Conservation (phyloP, 1,284 basidiomycete species). For the Tylopilus orsonianus region DNA sequence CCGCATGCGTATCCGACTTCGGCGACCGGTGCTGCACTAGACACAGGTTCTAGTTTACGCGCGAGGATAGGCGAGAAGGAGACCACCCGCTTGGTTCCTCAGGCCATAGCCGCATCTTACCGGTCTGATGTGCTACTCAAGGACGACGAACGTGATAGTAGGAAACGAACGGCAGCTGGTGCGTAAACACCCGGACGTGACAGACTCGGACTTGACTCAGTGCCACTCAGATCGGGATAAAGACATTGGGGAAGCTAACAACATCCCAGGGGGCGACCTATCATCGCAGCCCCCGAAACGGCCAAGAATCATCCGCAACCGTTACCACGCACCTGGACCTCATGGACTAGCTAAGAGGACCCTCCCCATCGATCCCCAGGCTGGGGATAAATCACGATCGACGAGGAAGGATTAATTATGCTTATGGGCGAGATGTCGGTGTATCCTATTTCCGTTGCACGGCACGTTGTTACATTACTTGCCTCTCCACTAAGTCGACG, state of each 20-base stretch:
- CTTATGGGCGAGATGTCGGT: slow-evolving; percentile 6
- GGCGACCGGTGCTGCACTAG: slow-evolving; percentile 16
- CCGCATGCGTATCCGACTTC: slow-evolving; percentile 28
- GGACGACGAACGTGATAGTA: slow-evolving; percentile 65
- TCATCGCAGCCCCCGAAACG: slow-evolving; percentile 41
- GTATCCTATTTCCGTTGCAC: slow-evolving; percentile 12
- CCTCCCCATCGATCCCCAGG: slow-evolving; percentile 59
- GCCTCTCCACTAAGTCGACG: slow-evolving; percentile 13
- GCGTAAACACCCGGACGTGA: slow-evolving; percentile 24
- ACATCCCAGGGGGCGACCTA: slow-evolving; percentile 20
- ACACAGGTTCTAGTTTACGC: slow-evolving; percentile 48
- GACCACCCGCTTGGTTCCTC: slow-evolving; percentile 38
- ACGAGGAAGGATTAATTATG: slow-evolving; percentile 48
- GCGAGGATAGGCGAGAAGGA: slow-evolving; percentile 68
- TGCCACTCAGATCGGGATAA: slow-evolving; percentile 36
- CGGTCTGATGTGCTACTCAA: slow-evolving; percentile 40
- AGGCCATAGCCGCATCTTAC: slow-evolving; percentile 40
- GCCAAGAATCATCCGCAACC: slow-evolving; percentile 46
- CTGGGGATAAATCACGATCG: slow-evolving; percentile 50
- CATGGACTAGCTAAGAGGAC: slow-evolving; percentile 54
- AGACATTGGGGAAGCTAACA: slow-evolving; percentile 31
- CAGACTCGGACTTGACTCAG: not conserved
- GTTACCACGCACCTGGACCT: slow-evolving; percentile 34
- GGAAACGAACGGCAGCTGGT: slow-evolving; percentile 72
- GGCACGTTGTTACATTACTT: slow-evolving; percentile 27